phyloP scores from a whole-genome alignment of 2,329 filamentous ascomycete genomes.

The Waltergamsia citrina region DNA sequence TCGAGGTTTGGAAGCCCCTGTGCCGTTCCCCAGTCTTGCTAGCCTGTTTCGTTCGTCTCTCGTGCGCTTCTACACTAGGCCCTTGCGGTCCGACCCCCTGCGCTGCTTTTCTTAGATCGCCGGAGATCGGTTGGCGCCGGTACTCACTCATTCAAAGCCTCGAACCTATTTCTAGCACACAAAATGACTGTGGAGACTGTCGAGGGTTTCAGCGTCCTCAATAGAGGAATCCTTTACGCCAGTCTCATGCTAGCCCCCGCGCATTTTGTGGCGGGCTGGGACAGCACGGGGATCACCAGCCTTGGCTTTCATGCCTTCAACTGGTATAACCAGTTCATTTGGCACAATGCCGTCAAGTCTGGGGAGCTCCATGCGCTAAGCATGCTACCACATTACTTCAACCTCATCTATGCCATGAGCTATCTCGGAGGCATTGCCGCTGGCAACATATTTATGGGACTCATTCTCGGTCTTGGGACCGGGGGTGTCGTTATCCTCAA shows the following conservation, averaged over 20 bases:
- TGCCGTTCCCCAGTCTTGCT: too few relatives aligned
- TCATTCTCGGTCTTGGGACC: slow-evolving; percentile 8
- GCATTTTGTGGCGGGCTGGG: slow-evolving; percentile 7
- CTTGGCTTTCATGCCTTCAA: slow-evolving; percentile 11
- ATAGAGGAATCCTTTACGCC: slow-evolving; percentile 9
- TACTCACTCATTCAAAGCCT: too few relatives aligned
- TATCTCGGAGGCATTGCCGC: slow-evolving; percentile 9
- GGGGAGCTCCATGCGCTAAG: slow-evolving; percentile 7
- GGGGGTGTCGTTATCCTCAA: slow-evolving; percentile 9
- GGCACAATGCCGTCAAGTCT: slow-evolving; percentile 6
- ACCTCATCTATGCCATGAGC: slow-evolving; percentile 8
- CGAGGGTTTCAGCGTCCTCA: slow-evolving; percentile 10
- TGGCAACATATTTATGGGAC: slow-evolving; percentile 8
- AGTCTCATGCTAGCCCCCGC: slow-evolving; percentile 8
- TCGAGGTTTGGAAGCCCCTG: too few relatives aligned
- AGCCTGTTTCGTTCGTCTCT: too few relatives aligned
- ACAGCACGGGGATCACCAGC: slow-evolving; percentile 8
- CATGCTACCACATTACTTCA: slow-evolving; percentile 9
- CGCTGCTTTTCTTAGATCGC: too few relatives aligned
- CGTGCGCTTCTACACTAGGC: too few relatives aligned
- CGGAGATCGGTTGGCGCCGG: too few relatives aligned
- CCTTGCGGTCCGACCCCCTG: too few relatives aligned
- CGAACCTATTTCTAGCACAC: too few relatives aligned
- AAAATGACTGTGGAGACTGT: slow-evolving; percentile 5
- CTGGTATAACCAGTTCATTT: slow-evolving; percentile 9